A percentile compares a stretch with the other conserved stretches of the same genome.
These are phyloP conservation scores for Aureobasidium sp. DNA, from an alignment of 2,329 filamentous ascomycete species.

Conservation along the genomic window DNA sequence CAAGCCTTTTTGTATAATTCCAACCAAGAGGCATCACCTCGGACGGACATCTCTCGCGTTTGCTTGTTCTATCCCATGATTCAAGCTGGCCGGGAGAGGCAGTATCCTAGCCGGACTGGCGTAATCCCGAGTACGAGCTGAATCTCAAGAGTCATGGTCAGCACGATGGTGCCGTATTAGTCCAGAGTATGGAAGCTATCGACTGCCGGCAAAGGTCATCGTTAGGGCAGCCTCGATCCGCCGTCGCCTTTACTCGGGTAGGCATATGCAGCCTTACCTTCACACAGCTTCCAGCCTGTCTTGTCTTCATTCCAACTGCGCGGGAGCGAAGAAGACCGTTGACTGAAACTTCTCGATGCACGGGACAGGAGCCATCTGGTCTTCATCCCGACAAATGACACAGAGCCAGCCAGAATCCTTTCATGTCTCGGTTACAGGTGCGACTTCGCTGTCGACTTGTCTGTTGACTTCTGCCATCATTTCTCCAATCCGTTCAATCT, in stretches of 20 bases:
- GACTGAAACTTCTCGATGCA: background rate
- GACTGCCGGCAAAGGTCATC: background rate
- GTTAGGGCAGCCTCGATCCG: background rate
- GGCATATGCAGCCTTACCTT: background rate
- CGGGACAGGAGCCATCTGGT: background rate
- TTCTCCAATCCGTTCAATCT: background rate
- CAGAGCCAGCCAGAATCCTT: background rate
- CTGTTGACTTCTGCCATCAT: background rate
- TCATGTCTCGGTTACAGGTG: background rate
- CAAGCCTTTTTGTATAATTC: background rate
- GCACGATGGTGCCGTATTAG: background rate
- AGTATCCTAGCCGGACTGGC: background rate
- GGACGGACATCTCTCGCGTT: background rate
- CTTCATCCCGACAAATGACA: background rate
- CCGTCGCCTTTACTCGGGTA: background rate
- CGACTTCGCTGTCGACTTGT: background rate
- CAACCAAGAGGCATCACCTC: background rate
- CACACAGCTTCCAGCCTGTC: background rate
- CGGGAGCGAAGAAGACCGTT: background rate
- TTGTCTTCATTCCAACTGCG: background rate
- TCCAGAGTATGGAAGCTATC: background rate
- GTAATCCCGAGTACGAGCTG: background rate
- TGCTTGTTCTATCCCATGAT: background rate
- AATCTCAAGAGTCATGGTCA: background rate
- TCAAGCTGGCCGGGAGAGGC: background rate